Evolutionary conservation across 2,329 filamentous ascomycete species (phyloP), one percentile per base, ranked within the genome.

Genomic region (Scleromitrula shiraiana): DNA sequence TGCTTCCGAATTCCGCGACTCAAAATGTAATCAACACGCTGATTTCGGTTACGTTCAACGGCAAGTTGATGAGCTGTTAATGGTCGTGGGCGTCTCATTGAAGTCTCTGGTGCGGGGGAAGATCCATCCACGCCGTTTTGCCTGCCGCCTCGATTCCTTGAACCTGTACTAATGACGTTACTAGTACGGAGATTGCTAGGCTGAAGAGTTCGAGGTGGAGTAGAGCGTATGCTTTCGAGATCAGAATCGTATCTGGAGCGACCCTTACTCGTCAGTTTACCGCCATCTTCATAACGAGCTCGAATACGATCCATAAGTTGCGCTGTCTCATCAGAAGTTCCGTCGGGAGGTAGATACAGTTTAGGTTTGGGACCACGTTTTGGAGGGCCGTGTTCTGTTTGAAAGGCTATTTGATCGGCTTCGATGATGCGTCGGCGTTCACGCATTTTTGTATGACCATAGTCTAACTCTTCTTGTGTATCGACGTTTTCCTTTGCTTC

Each of bases 1-100:
- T 78, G 72, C 54, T 73, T 75, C 41, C 83, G 78, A 27, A 91
- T 70, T 24, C 83, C 82, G n/a, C 82, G 79, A 56, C 88, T 83
- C 14, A 93, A 76, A 43, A 88, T 86, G 59, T 89, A 83, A 59
- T 89, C 83, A n/a, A 91, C 86, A 5, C 86, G 80, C 59, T 87
- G 80, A 52, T 80, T 84, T 15, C 87, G 75, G 64, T 90, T 89
- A 47, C 82, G 77, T 64, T 89, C 85, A 1, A 93, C 84, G 0
- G 86, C 86, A 32, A 89, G 71, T 65, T 93, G 87, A 65, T 93
- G 87, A 29, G 85, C 84, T 0, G 87, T 93, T 0, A 88, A 78
- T 2, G 86, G 86, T 1, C 87, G 77, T 7, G 83, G 80, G 61
- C 88, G 82, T 49, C 78, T 70, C 17, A 56, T 38, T 55, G 41